Evolutionary conservation across 768 basidiomycete genomes (phyloP).

Genomic region (Clathrus columnatus): DNA sequence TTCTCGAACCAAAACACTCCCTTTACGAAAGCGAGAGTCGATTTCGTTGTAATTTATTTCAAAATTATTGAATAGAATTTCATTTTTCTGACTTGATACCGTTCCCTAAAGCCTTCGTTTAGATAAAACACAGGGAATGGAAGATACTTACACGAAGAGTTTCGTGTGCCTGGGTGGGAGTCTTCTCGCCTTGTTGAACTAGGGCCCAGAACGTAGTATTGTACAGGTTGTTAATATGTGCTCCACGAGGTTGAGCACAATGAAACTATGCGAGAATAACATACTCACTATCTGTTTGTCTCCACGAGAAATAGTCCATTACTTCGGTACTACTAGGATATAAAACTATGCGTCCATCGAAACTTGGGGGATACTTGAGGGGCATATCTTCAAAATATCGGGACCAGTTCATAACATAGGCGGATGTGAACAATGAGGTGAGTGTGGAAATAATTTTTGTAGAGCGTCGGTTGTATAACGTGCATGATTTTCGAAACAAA

Average conservation of each 20-base stretch:
- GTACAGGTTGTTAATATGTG: constrained; percentile 96
- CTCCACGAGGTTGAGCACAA: constrained; percentile 34
- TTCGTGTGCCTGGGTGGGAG: constrained; percentile 72
- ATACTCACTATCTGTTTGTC: constrained; percentile 87
- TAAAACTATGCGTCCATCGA: constrained; percentile 80
- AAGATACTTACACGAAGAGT: constrained; percentile 55
- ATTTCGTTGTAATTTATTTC: constrained; percentile 82
- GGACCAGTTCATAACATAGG: constrained; percentile 82
- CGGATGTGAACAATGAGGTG: constrained; percentile 83
- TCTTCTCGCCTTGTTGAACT: constrained; percentile 72
- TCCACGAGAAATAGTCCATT: constrained; percentile 91
- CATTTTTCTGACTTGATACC: constrained; percentile 81
- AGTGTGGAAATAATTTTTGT: constrained; percentile 82
- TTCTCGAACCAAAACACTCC: constrained; percentile 70
- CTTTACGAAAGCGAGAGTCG: constrained; percentile 68
- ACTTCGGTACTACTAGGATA: constrained; percentile 70
- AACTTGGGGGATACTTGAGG: constrained; percentile 78
- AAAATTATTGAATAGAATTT: constrained; percentile 78
- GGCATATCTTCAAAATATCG: constrained; percentile 65
- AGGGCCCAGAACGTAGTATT: constrained; percentile 96
- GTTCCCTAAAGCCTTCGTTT: constrained; percentile 56
- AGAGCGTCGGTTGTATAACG: constrained; percentile 75
- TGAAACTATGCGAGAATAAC: constrained; percentile 6
- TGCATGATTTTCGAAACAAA: constrained; percentile 64
- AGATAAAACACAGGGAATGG: neutral